Conservation (phyloP, 208 protist genomes). For the Porcisia hertigi region DNA sequence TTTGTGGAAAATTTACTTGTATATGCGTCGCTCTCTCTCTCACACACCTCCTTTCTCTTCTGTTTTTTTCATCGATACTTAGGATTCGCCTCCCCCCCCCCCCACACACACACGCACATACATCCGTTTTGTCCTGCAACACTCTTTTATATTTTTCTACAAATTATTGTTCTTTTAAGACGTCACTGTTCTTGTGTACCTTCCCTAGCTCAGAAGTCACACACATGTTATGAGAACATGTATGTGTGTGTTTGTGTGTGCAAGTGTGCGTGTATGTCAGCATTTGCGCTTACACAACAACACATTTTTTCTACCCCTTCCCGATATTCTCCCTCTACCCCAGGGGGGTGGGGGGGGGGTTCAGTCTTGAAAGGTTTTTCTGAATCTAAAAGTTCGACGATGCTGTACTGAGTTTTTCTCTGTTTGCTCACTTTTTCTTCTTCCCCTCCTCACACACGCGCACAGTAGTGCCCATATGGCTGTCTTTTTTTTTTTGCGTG, state of each 20-base stretch:
- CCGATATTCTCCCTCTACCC: not conserved
- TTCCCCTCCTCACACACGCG: no score
- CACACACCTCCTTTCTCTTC: not conserved
- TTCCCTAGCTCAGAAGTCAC: not conserved
- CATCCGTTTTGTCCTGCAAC: no score
- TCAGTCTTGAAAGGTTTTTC: not conserved
- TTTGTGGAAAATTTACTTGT: not conserved
- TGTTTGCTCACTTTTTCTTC: not conserved
- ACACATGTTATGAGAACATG: not conserved
- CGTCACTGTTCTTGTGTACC: not conserved
- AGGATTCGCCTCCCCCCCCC: not conserved
- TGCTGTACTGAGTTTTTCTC: not conserved
- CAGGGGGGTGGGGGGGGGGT: not conserved
- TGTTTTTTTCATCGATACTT: not conserved
- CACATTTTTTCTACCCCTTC: not conserved
- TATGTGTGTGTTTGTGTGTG: not conserved
- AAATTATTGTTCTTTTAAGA: not conserved
- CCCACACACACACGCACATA: not conserved
- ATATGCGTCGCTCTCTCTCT: constrained; percentile 17
- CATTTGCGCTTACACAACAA: not conserved
- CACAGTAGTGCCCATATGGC: no score
- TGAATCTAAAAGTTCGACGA: no score
- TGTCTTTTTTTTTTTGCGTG: not conserved
- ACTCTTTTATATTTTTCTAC: no score
- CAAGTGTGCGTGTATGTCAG: not conserved